Base-by-base conservation (phyloP, 1,284 basidiomycete genomes). In the Caloboletus inedulis region DNA sequence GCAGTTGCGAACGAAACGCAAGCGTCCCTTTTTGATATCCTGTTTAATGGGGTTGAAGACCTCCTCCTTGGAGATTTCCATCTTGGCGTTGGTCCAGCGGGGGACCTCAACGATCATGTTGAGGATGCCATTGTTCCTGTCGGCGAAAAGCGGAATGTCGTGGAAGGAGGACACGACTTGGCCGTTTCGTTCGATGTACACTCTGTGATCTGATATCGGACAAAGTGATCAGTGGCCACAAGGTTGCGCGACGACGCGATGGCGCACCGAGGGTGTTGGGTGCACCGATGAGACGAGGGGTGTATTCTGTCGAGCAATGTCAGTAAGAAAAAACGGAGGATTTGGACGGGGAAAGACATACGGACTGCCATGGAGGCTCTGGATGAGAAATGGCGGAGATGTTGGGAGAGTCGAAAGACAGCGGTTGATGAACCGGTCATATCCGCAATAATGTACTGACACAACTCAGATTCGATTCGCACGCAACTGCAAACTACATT, bases 81-180 rank as follows among this genome's bases (percentile, higher is more conserved):
- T 88, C 84, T 98, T 98, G 53, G 93, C 93, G 81, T 99, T 99
- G 72, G 95, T 98, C 97, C 97, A 99, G 68, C 97, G 89, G 49
- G 97, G 97, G 57, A 99, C 89, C 77, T 99, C 96, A 70, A 98
- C 94, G 72, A 98, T 78, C 94, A 98, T 96, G 87, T 97, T 96
- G 75, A 98, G 82, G 78, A 98, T 89, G 69, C 89, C 91, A 73
- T 89, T 89, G 76, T 79, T 87, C 77, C 88, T 89, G 76, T 98
- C 92, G 55, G 93, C 92, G 73, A 95, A 97, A 67, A 98, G 91
- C 25, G 94, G 94, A 67, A 98, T 89, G 75, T 98, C 94, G 71
- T 97, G 94, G 84, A 93, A 97, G 56, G 92, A 81, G 16, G 94
- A 97, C 57, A 96, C 76, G 72, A 94, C 86, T 59, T 82, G 81